Evolutionary conservation across 78 protist species (phyloP).

Genomic region (Dictyostelium firmibasis): DNA sequence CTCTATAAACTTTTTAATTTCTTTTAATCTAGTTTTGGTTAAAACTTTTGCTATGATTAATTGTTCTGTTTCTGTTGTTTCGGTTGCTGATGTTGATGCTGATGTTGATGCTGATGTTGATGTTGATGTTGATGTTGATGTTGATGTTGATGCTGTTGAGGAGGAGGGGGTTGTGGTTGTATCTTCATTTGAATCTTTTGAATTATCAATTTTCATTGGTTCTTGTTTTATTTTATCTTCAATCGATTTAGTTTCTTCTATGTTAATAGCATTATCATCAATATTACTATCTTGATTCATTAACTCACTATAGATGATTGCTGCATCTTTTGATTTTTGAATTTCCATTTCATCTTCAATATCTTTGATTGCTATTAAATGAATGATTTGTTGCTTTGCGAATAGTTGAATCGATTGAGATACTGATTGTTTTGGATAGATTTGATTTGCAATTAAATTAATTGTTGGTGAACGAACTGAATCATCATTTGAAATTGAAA

Average conservation of each 20-base stretch:
- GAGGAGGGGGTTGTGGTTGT: background rate
- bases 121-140: background rate
- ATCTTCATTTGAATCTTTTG: background rate
- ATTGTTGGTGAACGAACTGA: conserved; percentile 8
- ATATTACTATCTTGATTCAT: background rate
- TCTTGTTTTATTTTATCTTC: background rate
- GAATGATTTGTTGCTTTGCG: conserved; percentile 31
- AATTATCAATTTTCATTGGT: background rate
- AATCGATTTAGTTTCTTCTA: background rate
- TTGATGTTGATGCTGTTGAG: background rate
- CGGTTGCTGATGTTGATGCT: background rate
- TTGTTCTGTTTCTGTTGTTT: background rate
- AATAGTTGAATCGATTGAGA: background rate
- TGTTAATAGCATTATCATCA: background rate
- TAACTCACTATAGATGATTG: background rate
- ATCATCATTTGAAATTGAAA: conserved; percentile 4
- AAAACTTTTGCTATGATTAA: background rate
- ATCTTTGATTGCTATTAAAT: background rate
- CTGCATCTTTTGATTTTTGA: conserved; percentile 2
- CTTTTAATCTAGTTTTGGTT: background rate
- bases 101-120: background rate
- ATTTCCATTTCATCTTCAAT: background rate
- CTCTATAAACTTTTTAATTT: conserved; percentile 16
- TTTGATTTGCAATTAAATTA: background rate
- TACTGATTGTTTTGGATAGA: background rate